These are phyloP conservation scores for Hygrophoropsis aurantiaca DNA, from an alignment of 768 basidiomycete genomes.

Conservation along the genomic window DNA sequence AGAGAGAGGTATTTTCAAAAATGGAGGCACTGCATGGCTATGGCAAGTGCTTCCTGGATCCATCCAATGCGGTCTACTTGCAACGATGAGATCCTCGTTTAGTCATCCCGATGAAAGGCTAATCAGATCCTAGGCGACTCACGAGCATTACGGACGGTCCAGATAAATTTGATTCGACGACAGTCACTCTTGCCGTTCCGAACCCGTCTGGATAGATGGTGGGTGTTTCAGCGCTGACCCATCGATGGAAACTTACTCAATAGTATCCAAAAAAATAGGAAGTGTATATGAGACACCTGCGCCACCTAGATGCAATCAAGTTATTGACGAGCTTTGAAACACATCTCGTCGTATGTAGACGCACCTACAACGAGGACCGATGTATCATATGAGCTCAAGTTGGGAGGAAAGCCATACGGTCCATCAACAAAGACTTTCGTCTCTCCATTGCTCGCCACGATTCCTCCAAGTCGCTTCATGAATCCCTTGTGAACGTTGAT, in stretches of 20 bases:
- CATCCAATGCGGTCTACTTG: slow-evolving; percentile 39
- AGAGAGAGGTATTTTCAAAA: slow-evolving; percentile 37
- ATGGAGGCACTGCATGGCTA: slow-evolving; percentile 29
- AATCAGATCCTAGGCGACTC: slow-evolving; percentile 4
- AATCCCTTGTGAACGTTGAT: slow-evolving; percentile 64
- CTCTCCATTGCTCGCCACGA: slow-evolving; percentile 26
- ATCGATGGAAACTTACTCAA: slow-evolving; percentile 34
- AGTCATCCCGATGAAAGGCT: neutral
- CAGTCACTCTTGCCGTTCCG: slow-evolving; percentile 17
- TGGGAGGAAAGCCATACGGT: slow-evolving; percentile 50
- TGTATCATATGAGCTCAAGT: slow-evolving; percentile 41
- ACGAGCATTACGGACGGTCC: slow-evolving; percentile 51
- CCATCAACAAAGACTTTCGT: slow-evolving; percentile 58
- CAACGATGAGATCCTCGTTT: neutral
- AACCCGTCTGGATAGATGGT: slow-evolving; percentile 13
- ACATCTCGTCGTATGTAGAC: slow-evolving; percentile 39
- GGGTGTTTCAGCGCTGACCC: neutral
- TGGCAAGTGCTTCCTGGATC: slow-evolving; percentile 41
- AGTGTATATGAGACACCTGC: slow-evolving; percentile 50
- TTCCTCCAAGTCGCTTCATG: slow-evolving; percentile 46
- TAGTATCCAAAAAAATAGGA: slow-evolving; percentile 41
- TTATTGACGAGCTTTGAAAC: neutral
- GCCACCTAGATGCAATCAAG: slow-evolving; percentile 33
- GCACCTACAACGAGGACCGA: slow-evolving; percentile 53
- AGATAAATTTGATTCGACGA: slow-evolving; percentile 49